Base-by-base conservation (phyloP, 1,139 yeast genomes). In the Protomyces inouyei region DNA sequence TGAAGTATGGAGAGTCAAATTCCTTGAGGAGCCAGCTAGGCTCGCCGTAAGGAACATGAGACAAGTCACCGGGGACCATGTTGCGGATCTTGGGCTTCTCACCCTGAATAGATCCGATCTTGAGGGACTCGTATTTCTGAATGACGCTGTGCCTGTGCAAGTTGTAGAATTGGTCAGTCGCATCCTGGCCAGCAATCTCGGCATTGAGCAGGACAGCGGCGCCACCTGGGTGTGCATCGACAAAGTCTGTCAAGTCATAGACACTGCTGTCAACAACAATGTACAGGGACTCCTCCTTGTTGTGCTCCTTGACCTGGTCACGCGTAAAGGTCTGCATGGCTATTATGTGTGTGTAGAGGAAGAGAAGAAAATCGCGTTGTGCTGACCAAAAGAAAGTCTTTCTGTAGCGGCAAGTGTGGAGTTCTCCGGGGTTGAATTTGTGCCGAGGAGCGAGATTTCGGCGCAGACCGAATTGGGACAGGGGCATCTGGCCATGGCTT, bases 161-260 rank as follows among this genome's bases (percentile, higher is more conserved):
- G 35, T 57, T 57, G 55, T 57, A 57, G 40, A 57, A 57, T n/a
- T 57, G 61, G 38, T 57, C 61, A 35, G 61, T 57, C 10, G 55
- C 61, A 40, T 57, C 61, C 51, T 57, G 37, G 51, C 98, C 98
- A 67, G 93, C 98, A 72, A 85, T 83, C 74, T 93, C 98, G 65
- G 87, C 78, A 71, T 36, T 18, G 18, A 57, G 43, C 25, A 93
- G 82, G 57, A 93, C 97, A 77, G 93, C 98, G 77, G 91, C 98
- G 74, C 98, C 98, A 80, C 98, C 98, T 68, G 96, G 96, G 78
- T 93, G 99, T 79, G 93, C 98, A 73, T 92, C 97, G 68, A 92
- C 77, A 76, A 92, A 93, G 70, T 80, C 79, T 65, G 96, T 79
- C 68, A 88, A 85, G 76, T 93, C 91, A 78, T 92, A 93, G 65